Evolutionary conservation across 805 yeast genomes (phyloP).

Genomic region (Teunomyces aglyptinius): DNA sequence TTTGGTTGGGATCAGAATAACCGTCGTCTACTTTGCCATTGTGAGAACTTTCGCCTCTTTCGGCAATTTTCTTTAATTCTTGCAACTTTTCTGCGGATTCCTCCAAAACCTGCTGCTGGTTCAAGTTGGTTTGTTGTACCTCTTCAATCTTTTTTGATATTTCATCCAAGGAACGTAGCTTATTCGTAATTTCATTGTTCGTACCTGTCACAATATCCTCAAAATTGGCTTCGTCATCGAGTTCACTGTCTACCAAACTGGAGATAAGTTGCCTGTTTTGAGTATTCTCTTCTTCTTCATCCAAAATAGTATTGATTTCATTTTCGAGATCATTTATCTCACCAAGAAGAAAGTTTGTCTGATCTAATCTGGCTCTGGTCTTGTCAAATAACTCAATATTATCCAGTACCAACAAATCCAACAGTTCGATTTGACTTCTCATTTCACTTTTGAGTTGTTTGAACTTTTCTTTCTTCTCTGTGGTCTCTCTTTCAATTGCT

Average conservation of each 20-base stretch:
- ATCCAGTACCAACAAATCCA: conserved; percentile 28
- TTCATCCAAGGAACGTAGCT: conserved; percentile 2
- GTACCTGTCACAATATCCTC: neutral
- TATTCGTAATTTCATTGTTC: neutral
- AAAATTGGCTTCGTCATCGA: neutral
- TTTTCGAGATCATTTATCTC: conserved; percentile 22
- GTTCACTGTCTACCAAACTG: conserved; percentile 6
- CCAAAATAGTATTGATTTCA: conserved; percentile 13
- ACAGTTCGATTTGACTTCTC: conserved; percentile 23
- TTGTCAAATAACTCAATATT: conserved; percentile 23
- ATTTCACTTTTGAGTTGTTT: conserved; percentile 25
- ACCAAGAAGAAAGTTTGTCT: conserved; percentile 24
- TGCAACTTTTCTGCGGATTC: conserved; percentile 2
- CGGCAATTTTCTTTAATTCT: conserved; percentile 5
- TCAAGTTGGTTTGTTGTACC: conserved; percentile 4
- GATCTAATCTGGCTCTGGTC: conserved; percentile 21
- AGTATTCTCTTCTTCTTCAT: conserved; percentile 9
- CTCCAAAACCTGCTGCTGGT: conserved; percentile 9
- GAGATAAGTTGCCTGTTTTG: conserved; percentile 8
- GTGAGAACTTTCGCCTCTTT: neutral
- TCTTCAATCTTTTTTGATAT: conserved; percentile 4
- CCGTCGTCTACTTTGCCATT: neutral
- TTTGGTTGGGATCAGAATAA: conserved; percentile 10
- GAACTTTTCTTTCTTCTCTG: conserved; percentile 20
- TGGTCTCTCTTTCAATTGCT: conserved; percentile 20